Evolutionary conservation across 164 flowering plant species (phyloP), one percentile per base, ranked within the genome.

Genomic region (Stephania cephalantha): DNA sequence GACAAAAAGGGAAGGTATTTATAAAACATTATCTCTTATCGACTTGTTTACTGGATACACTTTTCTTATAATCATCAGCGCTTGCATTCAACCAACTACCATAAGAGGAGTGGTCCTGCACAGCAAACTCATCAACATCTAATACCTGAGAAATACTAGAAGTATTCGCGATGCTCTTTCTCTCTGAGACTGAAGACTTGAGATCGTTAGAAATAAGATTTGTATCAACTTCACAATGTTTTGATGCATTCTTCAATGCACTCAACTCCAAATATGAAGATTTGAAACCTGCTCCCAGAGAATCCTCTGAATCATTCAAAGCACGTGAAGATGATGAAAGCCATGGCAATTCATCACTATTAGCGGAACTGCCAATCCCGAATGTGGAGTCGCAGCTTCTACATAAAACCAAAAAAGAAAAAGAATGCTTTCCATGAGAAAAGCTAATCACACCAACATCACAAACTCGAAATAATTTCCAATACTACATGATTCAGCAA

Each of bases 321-420:
- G 83, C 82, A 81, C 73, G 84, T 12, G 92, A 79, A 31, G 83
- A 73, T 70, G 92, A 78, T 70, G 91, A 80, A 78, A 92, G 83
- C 96, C 94, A 92, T 69, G 85, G 78, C 63, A 89, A 44, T 4
- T 86, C 94, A 64, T 85, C 89, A 63, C 83, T 90, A 78, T 85
- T 84, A 74, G 80, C 79, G 55, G 81, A 75, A 76, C 75, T 78
- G 44, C 84, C 93, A 71, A 87, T 77, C 69, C 91, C 90, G 79
- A 85, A 88, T 65, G 91, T 86, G 65, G 92, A 87, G 82, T 93
- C 98, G 80, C 95, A 90, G 78, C 80, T 89, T 81, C 98, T 90
- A 88, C 74, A 86, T 44, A 77, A 74, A 79, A 44, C 71, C 67
- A 73, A 10, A 52, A 22, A 65, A 29, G 42, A 35, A 35, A 10